phyloP scores from a whole-genome alignment of 495 filamentous ascomycete genomes.

The Penicillium coffeae region DNA sequence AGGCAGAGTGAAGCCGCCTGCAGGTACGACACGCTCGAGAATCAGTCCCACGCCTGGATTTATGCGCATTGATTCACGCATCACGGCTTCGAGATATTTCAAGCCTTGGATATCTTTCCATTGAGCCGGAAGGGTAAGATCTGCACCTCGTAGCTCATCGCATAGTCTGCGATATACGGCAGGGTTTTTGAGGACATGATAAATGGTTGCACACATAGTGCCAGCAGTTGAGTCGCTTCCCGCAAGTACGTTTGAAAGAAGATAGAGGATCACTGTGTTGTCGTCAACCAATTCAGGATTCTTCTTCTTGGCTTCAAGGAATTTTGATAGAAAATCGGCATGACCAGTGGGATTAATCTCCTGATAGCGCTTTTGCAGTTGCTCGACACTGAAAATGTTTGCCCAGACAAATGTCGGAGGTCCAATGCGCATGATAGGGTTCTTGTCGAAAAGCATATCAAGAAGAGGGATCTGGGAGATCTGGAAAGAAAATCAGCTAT shows the following conservation, averaged over 20 bases:
- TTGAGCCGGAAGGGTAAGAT: slow-evolving; percentile 9
- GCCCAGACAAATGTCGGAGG: slow-evolving; percentile 25
- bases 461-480: slow-evolving; percentile 22
- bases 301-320: slow-evolving; percentile 21
- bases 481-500: slow-evolving; percentile 1
- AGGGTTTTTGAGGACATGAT: slow-evolving; percentile 34
- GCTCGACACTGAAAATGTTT: slow-evolving; percentile 18
- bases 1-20: slow-evolving; percentile 47
- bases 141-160: slow-evolving; percentile 20
- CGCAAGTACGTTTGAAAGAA: slow-evolving; percentile 27
- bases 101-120: slow-evolving; percentile 31
- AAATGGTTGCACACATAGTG: slow-evolving; percentile 35
- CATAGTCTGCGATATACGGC: slow-evolving; percentile 21
- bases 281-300: slow-evolving; percentile 21
- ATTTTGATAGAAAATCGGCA: slow-evolving; percentile 21
- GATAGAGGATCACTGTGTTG: slow-evolving; percentile 18
- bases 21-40: slow-evolving; percentile 62
- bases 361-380: slow-evolving; percentile 17
- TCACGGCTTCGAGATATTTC: slow-evolving; percentile 61
- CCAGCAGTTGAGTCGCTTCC: slow-evolving; percentile 37
- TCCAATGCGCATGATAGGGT: slow-evolving; percentile 19
- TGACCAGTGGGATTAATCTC: neutral
- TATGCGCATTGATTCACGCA: slow-evolving; percentile 66
- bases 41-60: slow-evolving; percentile 60
- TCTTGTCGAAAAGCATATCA: slow-evolving; percentile 20